Evolutionary conservation across 179 eudicot genomes (phyloP).

Genomic region (Carnegiea gigantea): DNA sequence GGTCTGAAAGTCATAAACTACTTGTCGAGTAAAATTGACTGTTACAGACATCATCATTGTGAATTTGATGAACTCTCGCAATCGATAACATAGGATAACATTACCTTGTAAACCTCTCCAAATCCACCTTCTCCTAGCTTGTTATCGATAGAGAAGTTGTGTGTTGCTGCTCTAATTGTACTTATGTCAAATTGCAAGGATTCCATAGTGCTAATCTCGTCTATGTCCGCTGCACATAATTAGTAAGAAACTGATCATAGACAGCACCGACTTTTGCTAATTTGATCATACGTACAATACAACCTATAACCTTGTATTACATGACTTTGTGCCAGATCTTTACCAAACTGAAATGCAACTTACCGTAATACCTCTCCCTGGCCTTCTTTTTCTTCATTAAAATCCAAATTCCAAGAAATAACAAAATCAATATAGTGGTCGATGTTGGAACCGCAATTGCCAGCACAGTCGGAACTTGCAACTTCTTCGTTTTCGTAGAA

Average conservation of each 20-base stretch:
- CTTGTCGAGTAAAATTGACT: too few species aligned
- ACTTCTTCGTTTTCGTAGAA: too few species aligned
- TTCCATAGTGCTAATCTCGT: constrained; percentile 13
- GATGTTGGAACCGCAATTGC: background rate
- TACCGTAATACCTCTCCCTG: background rate
- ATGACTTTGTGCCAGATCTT: background rate
- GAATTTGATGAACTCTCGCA: background rate
- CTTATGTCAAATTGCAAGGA: constrained; percentile 27
- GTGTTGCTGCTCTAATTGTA: constrained; percentile 26
- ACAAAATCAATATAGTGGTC: too few species aligned
- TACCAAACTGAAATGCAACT: background rate
- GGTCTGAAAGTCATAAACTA: too few species aligned
- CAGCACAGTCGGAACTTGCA: too few species aligned
- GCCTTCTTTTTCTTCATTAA: background rate
- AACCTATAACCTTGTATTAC: background rate
- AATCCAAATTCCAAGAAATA: background rate
- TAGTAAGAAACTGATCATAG: too few species aligned
- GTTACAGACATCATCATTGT: background rate
- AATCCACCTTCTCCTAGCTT: constrained; percentile 46
- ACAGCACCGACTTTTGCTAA: too few species aligned
- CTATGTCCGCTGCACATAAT: constrained; percentile 1
- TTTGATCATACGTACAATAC: too few species aligned
- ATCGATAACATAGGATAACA: background rate
- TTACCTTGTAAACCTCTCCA: constrained; percentile 42
- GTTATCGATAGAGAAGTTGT: constrained; percentile 25